Base-by-base conservation (phyloP, 2,329 filamentous ascomycete species). In the Dothistroma pini region DNA sequence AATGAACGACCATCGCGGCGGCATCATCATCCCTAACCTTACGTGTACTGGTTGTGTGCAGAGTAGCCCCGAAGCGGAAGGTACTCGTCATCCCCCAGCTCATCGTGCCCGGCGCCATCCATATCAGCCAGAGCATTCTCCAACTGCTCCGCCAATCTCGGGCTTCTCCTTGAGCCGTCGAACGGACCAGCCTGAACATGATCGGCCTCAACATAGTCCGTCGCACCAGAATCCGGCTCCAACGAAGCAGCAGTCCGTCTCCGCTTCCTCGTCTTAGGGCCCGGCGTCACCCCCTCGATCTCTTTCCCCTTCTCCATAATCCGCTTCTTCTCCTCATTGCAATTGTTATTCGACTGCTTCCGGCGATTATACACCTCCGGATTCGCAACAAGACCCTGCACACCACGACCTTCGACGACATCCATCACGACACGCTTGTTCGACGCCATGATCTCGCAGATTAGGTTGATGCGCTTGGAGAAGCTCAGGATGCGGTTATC, bases 401-500 rank as follows among this genome's bases (percentile, higher is more conserved):
- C 66, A 4, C 66, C 66, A n/a, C 66, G 54, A 1, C 66, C 66
- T 38, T 68, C 66, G 1, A 68, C 41, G 9, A 68, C 66, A 61
- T 68, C 66, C 64, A 66, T 68, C 11, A 65, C 66, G 10, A 66
- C 57, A 1, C 64, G 50, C 52, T 66, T 66, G 34, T 66, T 64
- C 2, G 5, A 19, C 1, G 25, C 22, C 47, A 66, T 47, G 9
- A 62, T 59, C 12, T 48, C 58, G 38, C 60, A 57, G 6, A 66
- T 62, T 1, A 31, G 25, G n/a, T 52, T 32, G 12, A 66, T 56
- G 22, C 64, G 54, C 34, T 66, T 56, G 1, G 60, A 55, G 22
- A 66, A 66, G 10, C 19, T 50, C 4, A 64, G 34, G 0, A 50
- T 56, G 0, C 50, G 58, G 38, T 66, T 66, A 4, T 61, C 56